These are phyloP conservation scores for Theobroma grandiflorum DNA, from an alignment of 441 rosid genomes.

Conservation along the genomic window DNA sequence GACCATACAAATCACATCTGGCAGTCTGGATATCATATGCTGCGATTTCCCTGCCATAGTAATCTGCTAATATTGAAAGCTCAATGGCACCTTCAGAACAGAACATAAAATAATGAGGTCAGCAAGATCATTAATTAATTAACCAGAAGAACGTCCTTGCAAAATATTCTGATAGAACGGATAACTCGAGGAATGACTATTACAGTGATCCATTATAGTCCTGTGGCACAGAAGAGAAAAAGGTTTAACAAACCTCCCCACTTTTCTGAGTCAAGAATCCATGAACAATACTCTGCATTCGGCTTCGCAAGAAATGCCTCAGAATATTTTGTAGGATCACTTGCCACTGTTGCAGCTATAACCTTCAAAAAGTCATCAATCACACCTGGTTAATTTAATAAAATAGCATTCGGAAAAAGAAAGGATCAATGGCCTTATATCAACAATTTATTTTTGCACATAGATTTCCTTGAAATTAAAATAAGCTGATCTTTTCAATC, in stretches of 20 bases:
- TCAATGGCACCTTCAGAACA: conserved; percentile 83
- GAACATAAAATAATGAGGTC: conserved; percentile 22
- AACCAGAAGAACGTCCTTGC: not conserved
- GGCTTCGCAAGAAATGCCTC: conserved; percentile 89
- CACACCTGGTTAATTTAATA: conserved; percentile 10
- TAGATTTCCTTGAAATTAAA: not conserved
- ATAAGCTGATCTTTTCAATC: not conserved
- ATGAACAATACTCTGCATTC: conserved; percentile 77
- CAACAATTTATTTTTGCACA: conserved; percentile 3
- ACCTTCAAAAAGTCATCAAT: conserved; percentile 53
- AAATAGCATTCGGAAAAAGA: conserved; percentile 21
- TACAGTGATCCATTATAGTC: not conserved
- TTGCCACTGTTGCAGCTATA: conserved; percentile 87
- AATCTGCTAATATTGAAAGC: conserved; percentile 84
- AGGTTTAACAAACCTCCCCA: conserved; percentile 83
- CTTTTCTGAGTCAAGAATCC: conserved; percentile 91
- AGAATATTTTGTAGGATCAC: conserved; percentile 74
- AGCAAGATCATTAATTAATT: conserved; percentile 27
- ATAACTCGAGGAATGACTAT: not conserved
- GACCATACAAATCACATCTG: conserved; percentile 93
- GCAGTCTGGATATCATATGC: conserved; percentile 91
- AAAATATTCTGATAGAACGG: not conserved
- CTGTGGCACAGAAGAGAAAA: not conserved
- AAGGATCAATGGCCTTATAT: not conserved
- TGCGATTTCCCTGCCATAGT: conserved; percentile 82